Base-by-base conservation (phyloP, 805 yeast genomes). In the Wickerhamiella nectarea region DNA sequence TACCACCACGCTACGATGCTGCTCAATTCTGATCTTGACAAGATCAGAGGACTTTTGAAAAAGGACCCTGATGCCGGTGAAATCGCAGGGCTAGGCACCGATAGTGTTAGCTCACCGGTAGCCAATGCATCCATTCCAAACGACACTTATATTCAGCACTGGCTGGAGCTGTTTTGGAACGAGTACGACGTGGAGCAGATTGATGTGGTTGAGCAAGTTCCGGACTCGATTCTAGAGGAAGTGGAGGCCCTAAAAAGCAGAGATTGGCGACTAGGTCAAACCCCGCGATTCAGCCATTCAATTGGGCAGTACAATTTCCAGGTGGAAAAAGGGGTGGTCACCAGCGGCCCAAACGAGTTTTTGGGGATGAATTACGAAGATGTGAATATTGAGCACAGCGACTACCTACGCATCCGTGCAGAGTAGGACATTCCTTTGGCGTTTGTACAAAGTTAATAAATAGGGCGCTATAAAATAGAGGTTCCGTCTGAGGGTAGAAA, bases 1-100 rank as follows among this genome's bases (percentile, higher is more conserved):
- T 79, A 87, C 51, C 98, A 91, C 57, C 99, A 91, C 63, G 98
- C 96, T 0, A 91, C 99, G 0, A 83, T 91, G 95, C 66, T 91
- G 6, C 64, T 91, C 19, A 64, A 72, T 44, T 76, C 93, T 34
- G 67, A 76, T 31, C 61, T 91, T 20, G 67, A 67, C n/a, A 61
- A 68, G 0, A 65, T 91, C 46, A 66, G 76, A 1, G 66, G 72
- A n/a, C 57, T 84, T 11, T 65, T 91, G 46, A 69, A 70, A 28
- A 70, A 67, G 35, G 60, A 62, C 9, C 49, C 61, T 1, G 51
- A 60, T 3, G 50, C 63, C 21, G 75, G 74, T 0, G 46, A 51
- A 1, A 66, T 78, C 1, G 65, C 59, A 15, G 68, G 68, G 22
- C 61, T 67, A 26, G 73, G 78, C 8, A 84, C 89, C 1, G 75